phyloP scores from a whole-genome alignment of 2,329 filamentous ascomycete genomes.

The Huntiella omanensis region DNA sequence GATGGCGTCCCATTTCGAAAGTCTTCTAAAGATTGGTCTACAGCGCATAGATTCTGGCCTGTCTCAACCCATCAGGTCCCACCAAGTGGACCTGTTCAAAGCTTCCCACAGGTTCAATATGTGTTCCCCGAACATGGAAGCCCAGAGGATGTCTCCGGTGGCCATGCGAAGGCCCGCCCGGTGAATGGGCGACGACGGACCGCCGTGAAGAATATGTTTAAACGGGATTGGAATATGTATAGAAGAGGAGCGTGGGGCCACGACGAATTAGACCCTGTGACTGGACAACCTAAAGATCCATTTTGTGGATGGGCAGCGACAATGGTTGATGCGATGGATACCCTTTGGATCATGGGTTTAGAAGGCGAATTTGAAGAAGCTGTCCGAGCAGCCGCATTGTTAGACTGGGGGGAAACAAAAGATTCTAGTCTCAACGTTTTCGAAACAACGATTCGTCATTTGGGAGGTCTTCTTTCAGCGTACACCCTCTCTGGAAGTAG shows the following conservation, averaged over 20 bases:
- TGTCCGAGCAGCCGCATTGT: slow-evolving; percentile 24
- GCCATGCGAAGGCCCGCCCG: slow-evolving; percentile 1
- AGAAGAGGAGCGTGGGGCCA: slow-evolving; percentile 31
- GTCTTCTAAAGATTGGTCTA: slow-evolving; percentile 18
- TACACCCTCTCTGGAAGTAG: slow-evolving; percentile 29
- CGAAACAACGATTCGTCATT: slow-evolving; percentile 35
- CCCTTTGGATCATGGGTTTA: slow-evolving; percentile 43
- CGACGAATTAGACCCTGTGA: slow-evolving; percentile 32
- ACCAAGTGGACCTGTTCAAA: slow-evolving; percentile 15
- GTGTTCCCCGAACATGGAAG: slow-evolving; percentile 21
- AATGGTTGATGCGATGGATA: slow-evolving; percentile 40
- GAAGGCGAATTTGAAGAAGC: slow-evolving; percentile 36
- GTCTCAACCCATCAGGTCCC: slow-evolving; percentile 18
- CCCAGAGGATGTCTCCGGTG: neutral
- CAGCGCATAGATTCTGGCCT: slow-evolving; percentile 15
- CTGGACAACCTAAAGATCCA: slow-evolving; percentile 25
- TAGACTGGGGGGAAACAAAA: slow-evolving; percentile 32
- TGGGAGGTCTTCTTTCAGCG: slow-evolving; percentile 31
- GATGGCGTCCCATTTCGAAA: slow-evolving; percentile 13
- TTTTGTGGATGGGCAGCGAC: slow-evolving; percentile 40
- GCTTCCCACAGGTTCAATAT: slow-evolving; percentile 17
- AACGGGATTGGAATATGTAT: slow-evolving; percentile 31
- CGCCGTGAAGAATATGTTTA: slow-evolving; percentile 25
- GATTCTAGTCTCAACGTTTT: slow-evolving; percentile 28
- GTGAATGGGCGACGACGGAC: slow-evolving; percentile 15